Evolutionary conservation across 805 yeast genomes (phyloP).

Genomic region (Metschnikowia dekortorum): DNA sequence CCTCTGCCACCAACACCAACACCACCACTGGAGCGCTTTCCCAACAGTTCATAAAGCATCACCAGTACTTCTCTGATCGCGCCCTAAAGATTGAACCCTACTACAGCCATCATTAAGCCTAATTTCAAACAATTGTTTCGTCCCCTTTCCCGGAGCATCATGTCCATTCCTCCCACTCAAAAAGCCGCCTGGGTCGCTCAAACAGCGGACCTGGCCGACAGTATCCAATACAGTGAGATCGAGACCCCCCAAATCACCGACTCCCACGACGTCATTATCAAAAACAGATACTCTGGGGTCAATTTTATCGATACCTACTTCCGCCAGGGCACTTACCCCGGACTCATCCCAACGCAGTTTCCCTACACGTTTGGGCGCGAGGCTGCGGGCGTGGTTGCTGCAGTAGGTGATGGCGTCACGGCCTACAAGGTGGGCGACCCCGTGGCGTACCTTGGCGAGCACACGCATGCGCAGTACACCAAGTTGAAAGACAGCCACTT

Average conservation of each 20-base stretch:
- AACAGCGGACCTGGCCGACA: conserved; percentile 52
- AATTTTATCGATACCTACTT: conserved; percentile 82
- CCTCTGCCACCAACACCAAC: too few species aligned
- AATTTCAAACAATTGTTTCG: too few species aligned
- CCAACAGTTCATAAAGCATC: too few species aligned
- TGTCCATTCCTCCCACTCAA: conserved; percentile 50
- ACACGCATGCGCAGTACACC: conserved; percentile 72
- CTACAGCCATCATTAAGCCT: background rate
- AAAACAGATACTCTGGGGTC: conserved; percentile 73
- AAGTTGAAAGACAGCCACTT: conserved; percentile 36
- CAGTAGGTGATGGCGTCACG: conserved; percentile 55
- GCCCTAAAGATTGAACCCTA: background rate
- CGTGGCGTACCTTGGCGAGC: conserved; percentile 50
- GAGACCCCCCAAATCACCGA: conserved; percentile 56
- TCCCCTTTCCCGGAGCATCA: background rate
- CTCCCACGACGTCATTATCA: conserved; percentile 57
- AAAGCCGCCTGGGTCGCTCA: conserved; percentile 53
- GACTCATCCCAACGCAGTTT: conserved; percentile 16
- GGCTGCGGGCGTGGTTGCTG: conserved; percentile 66
- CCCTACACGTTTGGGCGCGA: conserved; percentile 74
- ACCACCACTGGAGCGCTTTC: too few species aligned
- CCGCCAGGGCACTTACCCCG: conserved; percentile 72
- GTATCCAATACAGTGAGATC: conserved; percentile 51
- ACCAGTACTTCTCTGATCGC: too few species aligned
- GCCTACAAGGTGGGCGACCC: conserved; percentile 63